Percentiles rank a stretch among this genome's conserved stretches.
Evolutionary conservation across 2,329 filamentous ascomycete genomes (phyloP).

Genomic region (Sodiomyces alkalinus): DNA sequence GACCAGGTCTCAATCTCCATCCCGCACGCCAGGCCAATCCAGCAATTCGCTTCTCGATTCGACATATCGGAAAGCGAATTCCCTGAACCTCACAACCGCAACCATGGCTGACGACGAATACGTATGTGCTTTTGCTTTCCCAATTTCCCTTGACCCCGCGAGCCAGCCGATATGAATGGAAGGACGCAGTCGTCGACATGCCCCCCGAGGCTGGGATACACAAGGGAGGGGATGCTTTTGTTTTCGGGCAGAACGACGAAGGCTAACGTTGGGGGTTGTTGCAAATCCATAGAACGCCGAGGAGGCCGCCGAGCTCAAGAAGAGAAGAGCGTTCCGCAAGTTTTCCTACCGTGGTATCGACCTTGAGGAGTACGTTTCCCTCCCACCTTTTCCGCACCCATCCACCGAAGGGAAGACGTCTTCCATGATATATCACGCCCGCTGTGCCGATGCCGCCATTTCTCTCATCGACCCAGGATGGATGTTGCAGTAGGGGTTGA

Average conservation of each 20-base stretch:
- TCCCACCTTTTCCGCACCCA: constrained; percentile 10
- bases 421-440: too few species aligned
- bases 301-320: constrained; percentile 99
- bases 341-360: constrained; percentile 99
- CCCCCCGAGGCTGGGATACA: constrained; percentile 5
- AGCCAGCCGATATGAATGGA: too few species aligned
- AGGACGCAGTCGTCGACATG: too few species aligned
- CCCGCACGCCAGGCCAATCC: constrained; percentile 7
- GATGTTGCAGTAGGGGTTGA: too few species aligned
- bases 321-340: constrained; percentile 99
- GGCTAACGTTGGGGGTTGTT: constrained; percentile 14
- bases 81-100: constrained; percentile 27
- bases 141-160: too few species aligned
- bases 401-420: background rate
- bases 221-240: too few species aligned
- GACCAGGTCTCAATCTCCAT: constrained; percentile 2
- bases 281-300: constrained; percentile 91
- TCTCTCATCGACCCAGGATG: background rate
- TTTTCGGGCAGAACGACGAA: constrained; percentile 3
- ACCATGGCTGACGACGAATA: constrained; percentile 81
- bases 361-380: constrained; percentile 79
- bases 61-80: constrained; percentile 28
- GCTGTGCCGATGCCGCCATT: too few species aligned
- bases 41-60: constrained; percentile 25
- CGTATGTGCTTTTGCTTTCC: constrained; percentile 40